A percentile compares a stretch with the other conserved stretches of the same genome.
phyloP scores from a whole-genome alignment of 169 alveolate genomes.

The Cryptosporidium ryanae region DNA sequence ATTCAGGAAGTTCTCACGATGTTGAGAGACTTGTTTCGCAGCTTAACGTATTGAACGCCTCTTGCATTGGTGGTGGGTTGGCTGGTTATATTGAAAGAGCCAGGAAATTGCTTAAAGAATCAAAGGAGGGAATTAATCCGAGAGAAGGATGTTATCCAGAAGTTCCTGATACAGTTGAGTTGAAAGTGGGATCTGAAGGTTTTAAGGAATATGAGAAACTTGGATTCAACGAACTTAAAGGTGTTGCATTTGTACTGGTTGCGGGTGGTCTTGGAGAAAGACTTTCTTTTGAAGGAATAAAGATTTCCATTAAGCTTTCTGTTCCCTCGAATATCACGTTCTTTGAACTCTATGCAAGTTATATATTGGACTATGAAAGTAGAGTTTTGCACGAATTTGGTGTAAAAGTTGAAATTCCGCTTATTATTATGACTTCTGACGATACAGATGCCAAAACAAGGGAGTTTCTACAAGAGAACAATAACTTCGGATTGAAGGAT shows the following conservation, averaged over 20 bases:
- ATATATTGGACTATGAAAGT: constrained; percentile 83
- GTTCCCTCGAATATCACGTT: constrained; percentile 82
- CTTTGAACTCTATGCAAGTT: constrained; percentile 85
- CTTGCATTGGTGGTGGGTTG: constrained; percentile 88
- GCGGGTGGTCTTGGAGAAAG: constrained; percentile 97
- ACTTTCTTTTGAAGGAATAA: constrained; percentile 91
- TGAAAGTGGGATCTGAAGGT: constrained; percentile 78
- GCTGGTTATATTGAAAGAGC: constrained; percentile 88
- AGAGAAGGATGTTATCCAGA: constrained; percentile 86
- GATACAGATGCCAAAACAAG: constrained; percentile 91
- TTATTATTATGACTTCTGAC: constrained; percentile 93
- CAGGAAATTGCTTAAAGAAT: constrained; percentile 82
- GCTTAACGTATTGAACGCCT: constrained; percentile 79
- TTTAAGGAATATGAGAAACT: constrained; percentile 84
- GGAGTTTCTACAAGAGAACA: constrained; percentile 81
- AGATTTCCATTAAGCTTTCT: constrained; percentile 90
- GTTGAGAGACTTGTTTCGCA: constrained; percentile 75
- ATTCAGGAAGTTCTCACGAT: constrained; percentile 26
- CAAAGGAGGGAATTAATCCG: constrained; percentile 88
- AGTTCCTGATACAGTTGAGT: constrained; percentile 81
- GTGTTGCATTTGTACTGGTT: constrained; percentile 91
- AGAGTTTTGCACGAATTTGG: constrained; percentile 79
- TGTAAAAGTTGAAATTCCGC: constrained; percentile 80
- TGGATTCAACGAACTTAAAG: constrained; percentile 84
- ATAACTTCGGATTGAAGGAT: constrained; percentile 85